These are phyloP conservation scores for Colletotrichum tamarilloi DNA, from an alignment of 2,329 filamentous ascomycete genomes.

Conservation along the genomic window DNA sequence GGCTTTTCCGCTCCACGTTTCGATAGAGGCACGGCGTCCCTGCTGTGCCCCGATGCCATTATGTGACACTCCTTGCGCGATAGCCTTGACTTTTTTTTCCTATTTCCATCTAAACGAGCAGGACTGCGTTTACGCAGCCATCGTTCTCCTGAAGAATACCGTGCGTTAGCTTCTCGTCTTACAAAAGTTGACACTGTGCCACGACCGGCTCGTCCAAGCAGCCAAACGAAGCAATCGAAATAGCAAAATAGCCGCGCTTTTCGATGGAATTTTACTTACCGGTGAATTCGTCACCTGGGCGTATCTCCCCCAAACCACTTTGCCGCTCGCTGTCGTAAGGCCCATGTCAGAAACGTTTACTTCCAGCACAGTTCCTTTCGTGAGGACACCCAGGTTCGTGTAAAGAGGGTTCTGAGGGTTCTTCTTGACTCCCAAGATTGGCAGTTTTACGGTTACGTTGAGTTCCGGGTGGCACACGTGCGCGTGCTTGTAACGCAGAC, in stretches of 20 bases:
- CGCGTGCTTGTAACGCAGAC: constrained; percentile 61
- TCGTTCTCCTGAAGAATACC: constrained; percentile 54
- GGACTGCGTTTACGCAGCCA: constrained; percentile 55
- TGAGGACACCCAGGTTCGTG: constrained; percentile 83
- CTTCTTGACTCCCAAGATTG: constrained; percentile 74
- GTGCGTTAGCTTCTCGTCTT: constrained; percentile 44
- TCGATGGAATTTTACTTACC: background rate
- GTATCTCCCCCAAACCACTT: constrained; percentile 92
- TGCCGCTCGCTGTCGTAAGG: constrained; percentile 88
- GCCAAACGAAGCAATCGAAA: too few relatives aligned
- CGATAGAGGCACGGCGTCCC: background rate
- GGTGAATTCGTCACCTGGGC: constrained; percentile 69
- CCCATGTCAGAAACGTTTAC: constrained; percentile 95
- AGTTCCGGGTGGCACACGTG: constrained; percentile 79
- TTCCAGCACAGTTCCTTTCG: constrained; percentile 62
- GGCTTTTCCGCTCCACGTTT: background rate
- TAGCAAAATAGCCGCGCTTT: too few relatives aligned
- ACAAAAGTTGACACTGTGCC: too few relatives aligned
- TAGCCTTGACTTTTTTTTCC: background rate
- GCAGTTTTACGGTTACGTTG: constrained; percentile 87
- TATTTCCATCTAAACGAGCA: constrained; percentile 9
- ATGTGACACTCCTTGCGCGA: background rate
- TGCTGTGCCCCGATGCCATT: background rate
- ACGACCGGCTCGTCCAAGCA: too few relatives aligned
- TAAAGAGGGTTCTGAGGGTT: constrained; percentile 87